Conservation (phyloP, 2,329 filamentous ascomycete species). For the Dendrostoma leiphaemia region DNA sequence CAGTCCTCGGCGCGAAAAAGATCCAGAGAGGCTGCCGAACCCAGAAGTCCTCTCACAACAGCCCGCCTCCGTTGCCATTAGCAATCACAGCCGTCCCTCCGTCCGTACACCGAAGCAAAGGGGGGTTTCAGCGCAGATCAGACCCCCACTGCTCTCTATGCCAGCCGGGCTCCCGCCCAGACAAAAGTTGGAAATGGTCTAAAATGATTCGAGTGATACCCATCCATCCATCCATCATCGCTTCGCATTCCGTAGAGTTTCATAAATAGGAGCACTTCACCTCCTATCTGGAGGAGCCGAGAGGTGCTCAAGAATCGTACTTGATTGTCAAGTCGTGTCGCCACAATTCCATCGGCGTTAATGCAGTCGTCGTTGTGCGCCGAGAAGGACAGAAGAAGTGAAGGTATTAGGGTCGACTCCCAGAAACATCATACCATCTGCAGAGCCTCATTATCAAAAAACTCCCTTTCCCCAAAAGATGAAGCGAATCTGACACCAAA, state of each 20-base stretch:
- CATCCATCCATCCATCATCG: slow-evolving; percentile 6
- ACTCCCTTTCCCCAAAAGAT: slow-evolving; percentile 5
- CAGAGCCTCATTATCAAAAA: slow-evolving; percentile 10
- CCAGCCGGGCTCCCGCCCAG: not conserved
- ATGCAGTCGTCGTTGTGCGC: slow-evolving; percentile 7
- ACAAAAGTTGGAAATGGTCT: slow-evolving; percentile 1
- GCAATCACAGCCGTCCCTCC: not conserved
- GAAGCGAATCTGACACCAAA: slow-evolving; percentile 1
- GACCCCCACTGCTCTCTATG: slow-evolving; percentile 9
- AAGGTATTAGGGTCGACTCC: slow-evolving; percentile 14
- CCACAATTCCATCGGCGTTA: not conserved
- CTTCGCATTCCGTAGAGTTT: slow-evolving; percentile 9
- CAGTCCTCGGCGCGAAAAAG: not conserved
- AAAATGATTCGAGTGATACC: slow-evolving; percentile 5
- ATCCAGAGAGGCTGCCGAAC: not conserved
- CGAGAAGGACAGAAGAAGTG: slow-evolving; percentile 8
- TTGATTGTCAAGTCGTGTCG: slow-evolving; percentile 4
- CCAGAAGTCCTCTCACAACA: slow-evolving; percentile 3
- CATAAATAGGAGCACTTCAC: slow-evolving; percentile 2
- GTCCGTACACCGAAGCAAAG: not conserved
- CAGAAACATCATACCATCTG: not conserved
- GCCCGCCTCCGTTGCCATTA: not conserved
- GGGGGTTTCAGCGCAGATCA: not conserved
- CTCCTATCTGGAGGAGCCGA: not conserved
- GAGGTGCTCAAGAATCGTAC: slow-evolving; percentile 3